phyloP scores from a whole-genome alignment of 164 flowering plant species.

The Platanus orientalis region DNA sequence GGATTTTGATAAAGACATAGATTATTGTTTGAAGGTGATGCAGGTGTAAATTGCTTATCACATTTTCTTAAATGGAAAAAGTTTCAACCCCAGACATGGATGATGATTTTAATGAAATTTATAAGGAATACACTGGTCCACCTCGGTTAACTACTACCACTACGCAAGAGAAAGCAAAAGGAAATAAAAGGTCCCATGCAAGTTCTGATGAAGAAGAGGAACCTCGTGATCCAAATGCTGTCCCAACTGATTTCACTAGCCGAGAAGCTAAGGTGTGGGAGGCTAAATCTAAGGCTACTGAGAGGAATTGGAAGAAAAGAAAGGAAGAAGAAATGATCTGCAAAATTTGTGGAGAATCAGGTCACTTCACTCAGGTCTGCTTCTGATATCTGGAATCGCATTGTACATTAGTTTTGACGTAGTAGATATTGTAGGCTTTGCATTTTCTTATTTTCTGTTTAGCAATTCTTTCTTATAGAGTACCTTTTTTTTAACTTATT shows the following conservation, averaged over 20 bases:
- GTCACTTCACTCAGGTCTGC: slow-evolving; percentile 95
- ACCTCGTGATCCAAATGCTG: slow-evolving; percentile 87
- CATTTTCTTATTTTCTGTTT: not conserved
- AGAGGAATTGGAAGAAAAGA: slow-evolving; percentile 98
- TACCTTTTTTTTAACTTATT: no score
- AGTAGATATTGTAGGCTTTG: not conserved
- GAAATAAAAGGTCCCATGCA: slow-evolving; percentile 53
- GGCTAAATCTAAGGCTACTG: slow-evolving; percentile 99
- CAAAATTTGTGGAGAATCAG: slow-evolving; percentile 94
- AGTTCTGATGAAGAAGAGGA: slow-evolving; percentile 82
- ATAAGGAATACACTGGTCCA: slow-evolving; percentile 98
- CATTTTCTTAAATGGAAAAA: slow-evolving; percentile 40
- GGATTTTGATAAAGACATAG: no score
- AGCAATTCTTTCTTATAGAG: not conserved
- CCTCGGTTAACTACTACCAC: slow-evolving; percentile 29
- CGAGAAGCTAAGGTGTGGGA: slow-evolving; percentile 99
- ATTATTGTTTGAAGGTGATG: slow-evolving; percentile 8
- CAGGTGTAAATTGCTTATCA: slow-evolving; percentile 9
- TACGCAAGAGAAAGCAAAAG: slow-evolving; percentile 37
- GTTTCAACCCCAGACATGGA: slow-evolving; percentile 65
- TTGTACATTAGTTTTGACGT: not conserved
- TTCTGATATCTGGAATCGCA: not conserved
- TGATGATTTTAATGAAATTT: slow-evolving; percentile 89
- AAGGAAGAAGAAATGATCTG: slow-evolving; percentile 99
- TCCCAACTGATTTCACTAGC: slow-evolving; percentile 98